Evolutionary conservation across 1,284 basidiomycete genomes (phyloP), one percentile per base, ranked within the genome.

Genomic region (Leccinum huronense): DNA sequence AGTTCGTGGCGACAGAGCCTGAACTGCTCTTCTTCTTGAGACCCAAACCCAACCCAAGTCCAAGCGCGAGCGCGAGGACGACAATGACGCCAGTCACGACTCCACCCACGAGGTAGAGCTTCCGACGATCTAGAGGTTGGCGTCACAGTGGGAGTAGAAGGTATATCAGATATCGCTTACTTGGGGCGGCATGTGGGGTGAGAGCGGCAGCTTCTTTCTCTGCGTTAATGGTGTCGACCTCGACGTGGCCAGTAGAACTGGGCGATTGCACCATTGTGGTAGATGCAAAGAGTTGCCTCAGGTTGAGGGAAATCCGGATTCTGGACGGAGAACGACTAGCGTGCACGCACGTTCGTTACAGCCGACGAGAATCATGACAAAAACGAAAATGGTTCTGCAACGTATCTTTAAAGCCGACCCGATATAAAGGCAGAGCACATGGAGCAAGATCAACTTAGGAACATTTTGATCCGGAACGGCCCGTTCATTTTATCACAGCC

Each of bases 41-140:
- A 33, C 76, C 72, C 45, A 77, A 54, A 16, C 76, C 73, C 1
- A 74, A 65, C 14, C 75, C 73, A 30, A 75, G 65, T 9, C 76
- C 73, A 56, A 75, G 75, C 0, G 53, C 72, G 14, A 74, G 67
- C 3, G 65, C 75, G 33, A 74, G 48, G 27, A 70, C 56, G 38
- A 75, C 57, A 31, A 70, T 58, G 30, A 66, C 8, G 14, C 23
- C 66, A 33, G 63, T 58, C 7, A 71, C 63, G 16, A 56, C 42
- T 5, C 68, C 67, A 2, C 58, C 60, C 5, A 71, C 31, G 19
- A 71, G 48, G 36, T 63, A 67, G 27, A 68, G 38, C 34, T 60
- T 75, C 36, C 71, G 70, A 23, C 63, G 66, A 55, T 65, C 75
- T 73, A 63, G 27, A 59, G 11, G 58, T 38, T 30, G 48, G 38